Evolutionary conservation across 495 filamentous ascomycete genomes (phyloP).

Genomic region (Hypoxylon crocopeplum): DNA sequence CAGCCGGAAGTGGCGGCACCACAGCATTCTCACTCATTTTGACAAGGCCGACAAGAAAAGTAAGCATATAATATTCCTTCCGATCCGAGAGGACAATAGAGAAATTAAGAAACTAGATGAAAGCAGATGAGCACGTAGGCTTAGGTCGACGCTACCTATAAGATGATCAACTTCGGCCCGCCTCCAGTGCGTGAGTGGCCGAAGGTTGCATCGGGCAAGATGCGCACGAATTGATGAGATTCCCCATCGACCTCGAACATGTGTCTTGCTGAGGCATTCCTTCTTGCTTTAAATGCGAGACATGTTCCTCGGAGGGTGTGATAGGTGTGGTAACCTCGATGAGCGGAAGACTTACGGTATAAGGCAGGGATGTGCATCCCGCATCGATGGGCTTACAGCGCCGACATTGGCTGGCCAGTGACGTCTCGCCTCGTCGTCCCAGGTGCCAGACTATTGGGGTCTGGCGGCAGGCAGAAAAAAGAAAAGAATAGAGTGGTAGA

Average conservation of each 20-base stretch:
- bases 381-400: constrained; percentile 13
- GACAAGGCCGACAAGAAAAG: neutral
- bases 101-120: neutral
- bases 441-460: constrained; percentile 8
- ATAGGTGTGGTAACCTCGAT: constrained; percentile 11
- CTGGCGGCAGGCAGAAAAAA: neutral
- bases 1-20: constrained; percentile 37
- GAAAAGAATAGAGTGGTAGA: neutral
- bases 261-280: constrained; percentile 8
- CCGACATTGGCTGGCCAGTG: constrained; percentile 11
- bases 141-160: neutral
- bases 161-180: neutral
- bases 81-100: neutral
- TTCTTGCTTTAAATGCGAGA: constrained; percentile 19
- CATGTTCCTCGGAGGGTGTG: no score
- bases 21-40: constrained; percentile 34
- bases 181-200: constrained; percentile 9
- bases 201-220: constrained; percentile 10
- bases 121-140: neutral
- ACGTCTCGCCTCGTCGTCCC: constrained; percentile 13
- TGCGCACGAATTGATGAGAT: constrained; percentile 10
- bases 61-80: neutral
- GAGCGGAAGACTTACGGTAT: constrained; percentile 24
- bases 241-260: constrained; percentile 6
- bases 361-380: constrained; percentile 26